Base-by-base conservation (phyloP, 1,284 basidiomycete genomes). In the Stygiomarasmius scandens region DNA sequence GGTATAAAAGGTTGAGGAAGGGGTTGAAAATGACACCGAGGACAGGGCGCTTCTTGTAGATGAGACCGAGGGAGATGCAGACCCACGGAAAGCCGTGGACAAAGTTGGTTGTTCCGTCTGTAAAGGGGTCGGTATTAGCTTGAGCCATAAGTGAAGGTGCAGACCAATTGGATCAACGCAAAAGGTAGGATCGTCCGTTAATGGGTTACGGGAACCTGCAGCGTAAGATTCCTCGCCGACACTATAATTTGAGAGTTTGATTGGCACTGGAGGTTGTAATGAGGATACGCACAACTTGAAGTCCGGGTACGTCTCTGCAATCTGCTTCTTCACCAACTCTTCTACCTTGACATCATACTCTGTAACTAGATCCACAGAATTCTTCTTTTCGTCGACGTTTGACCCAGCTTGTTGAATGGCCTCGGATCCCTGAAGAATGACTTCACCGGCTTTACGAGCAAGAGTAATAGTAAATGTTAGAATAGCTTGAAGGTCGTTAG, bases 331-430 rank as follows among this genome's bases (percentile, higher is more conserved):
- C 48, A 98, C 91, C 55, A 96, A 80, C 63, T 92, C 87, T 71
- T 98, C 96, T 12, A 97, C 95, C 38, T 82, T 87, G 60, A 97
- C 92, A 74, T 99, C 96, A 67, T 94, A 97, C 75, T 98, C 92
- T 0, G 96, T 98, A n/a, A 98, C 96, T 38, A 98, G 80, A 74
- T 96, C 94, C 16, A 95, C 93, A 9, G 92, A 87, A 70, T 96
- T 96, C 72, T 91, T 90, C 82, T 96, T 96, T 78, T 93, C 88
- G 64, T 85, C 85, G 53, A 93, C 79, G 64, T 81, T 79, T 3
- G 74, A 72, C 10, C 80, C 77, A 2, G 77, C 73, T 1, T 74
- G 74, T 58, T 83, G 83, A 66, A 92, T 92, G 25, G 85, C 87
- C 49, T 83, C 78, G 11, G 90, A 89, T 61, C 90, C 90, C 69